phyloP scores from a whole-genome alignment of 345 rosid species.

The Eutrema japonicum region DNA sequence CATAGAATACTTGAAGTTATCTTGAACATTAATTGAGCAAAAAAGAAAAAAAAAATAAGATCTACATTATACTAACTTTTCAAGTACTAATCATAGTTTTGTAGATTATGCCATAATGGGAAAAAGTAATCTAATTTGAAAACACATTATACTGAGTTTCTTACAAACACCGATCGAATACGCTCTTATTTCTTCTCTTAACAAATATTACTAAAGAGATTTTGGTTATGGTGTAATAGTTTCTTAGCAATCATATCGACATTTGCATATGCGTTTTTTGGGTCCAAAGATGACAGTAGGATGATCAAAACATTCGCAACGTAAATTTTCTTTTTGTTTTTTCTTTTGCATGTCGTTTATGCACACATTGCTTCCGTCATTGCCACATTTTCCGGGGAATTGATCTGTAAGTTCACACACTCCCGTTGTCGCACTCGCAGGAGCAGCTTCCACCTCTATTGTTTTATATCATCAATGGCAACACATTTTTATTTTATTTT shows the following conservation, averaged over 20 bases:
- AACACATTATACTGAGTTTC: constrained; percentile 25
- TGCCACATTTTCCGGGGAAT: constrained; percentile 36
- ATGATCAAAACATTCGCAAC: constrained; percentile 33
- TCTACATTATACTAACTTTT: too few species aligned
- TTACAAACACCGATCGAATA: constrained; percentile 7
- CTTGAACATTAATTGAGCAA: too few species aligned
- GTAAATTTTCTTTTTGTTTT: neutral
- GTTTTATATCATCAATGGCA: neutral
- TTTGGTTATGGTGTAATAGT: neutral
- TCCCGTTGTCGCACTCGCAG: neutral
- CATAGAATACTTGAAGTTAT: too few species aligned
- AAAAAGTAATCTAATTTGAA: neutral
- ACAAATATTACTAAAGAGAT: constrained; percentile 1
- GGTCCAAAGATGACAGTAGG: constrained; percentile 20
- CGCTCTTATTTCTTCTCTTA: constrained; percentile 3
- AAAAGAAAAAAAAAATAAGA: too few species aligned
- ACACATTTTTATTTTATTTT: too few species aligned
- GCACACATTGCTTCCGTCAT: constrained; percentile 17
- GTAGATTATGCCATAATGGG: neutral
- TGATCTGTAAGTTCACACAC: constrained; percentile 16
- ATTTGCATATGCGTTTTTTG: constrained; percentile 21
- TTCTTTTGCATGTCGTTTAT: neutral
- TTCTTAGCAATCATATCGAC: constrained; percentile 30
- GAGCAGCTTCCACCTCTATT: constrained; percentile 12
- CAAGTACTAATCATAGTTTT: too few species aligned